Evolutionary conservation across 768 basidiomycete species (phyloP).

Genomic region (Gloeostereum incarnatum): DNA sequence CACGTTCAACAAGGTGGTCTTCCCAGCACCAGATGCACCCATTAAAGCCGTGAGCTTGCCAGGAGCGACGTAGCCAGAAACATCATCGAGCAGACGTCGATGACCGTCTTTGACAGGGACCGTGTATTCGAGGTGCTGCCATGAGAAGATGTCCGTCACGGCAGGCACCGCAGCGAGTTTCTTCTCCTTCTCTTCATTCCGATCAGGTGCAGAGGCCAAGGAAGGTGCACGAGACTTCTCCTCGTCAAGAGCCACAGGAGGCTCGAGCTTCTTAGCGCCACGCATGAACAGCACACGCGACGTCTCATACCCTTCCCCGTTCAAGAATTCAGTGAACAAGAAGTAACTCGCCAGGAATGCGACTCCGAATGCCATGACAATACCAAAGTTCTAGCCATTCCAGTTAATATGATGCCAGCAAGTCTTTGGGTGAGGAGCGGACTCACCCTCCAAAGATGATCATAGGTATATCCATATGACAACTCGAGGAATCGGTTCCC

Average conservation of each 20-base stretch:
- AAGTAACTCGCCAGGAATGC: slow-evolving; percentile 50
- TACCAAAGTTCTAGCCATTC: slow-evolving; percentile 52
- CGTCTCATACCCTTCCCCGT: slow-evolving; percentile 24
- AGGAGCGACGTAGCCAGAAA: slow-evolving; percentile 75
- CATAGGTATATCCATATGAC: slow-evolving; percentile 38
- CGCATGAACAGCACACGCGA: slow-evolving; percentile 53
- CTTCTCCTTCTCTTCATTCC: slow-evolving; percentile 9
- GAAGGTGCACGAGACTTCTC: slow-evolving; percentile 20
- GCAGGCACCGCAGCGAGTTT: slow-evolving; percentile 22
- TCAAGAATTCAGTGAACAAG: slow-evolving; percentile 47
- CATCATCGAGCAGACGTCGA: slow-evolving; percentile 51
- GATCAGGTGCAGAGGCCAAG: slow-evolving; percentile 6
- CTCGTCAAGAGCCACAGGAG: slow-evolving; percentile 11
- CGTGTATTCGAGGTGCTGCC: slow-evolving; percentile 62
- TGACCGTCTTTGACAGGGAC: slow-evolving; percentile 42
- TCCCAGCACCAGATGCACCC: slow-evolving; percentile 47
- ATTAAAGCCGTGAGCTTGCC: slow-evolving; percentile 75
- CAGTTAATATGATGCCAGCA: neutral
- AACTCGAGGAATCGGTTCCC: slow-evolving; percentile 43
- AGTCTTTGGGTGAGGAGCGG: neutral
- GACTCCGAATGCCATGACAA: slow-evolving; percentile 54
- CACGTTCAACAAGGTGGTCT: slow-evolving; percentile 54
- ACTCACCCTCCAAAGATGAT: slow-evolving; percentile 35
- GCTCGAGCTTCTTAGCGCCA: slow-evolving; percentile 23
- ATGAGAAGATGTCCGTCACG: slow-evolving; percentile 66